phyloP scores from a whole-genome alignment of 768 basidiomycete genomes.

The Mycena olivaceomarginata region DNA sequence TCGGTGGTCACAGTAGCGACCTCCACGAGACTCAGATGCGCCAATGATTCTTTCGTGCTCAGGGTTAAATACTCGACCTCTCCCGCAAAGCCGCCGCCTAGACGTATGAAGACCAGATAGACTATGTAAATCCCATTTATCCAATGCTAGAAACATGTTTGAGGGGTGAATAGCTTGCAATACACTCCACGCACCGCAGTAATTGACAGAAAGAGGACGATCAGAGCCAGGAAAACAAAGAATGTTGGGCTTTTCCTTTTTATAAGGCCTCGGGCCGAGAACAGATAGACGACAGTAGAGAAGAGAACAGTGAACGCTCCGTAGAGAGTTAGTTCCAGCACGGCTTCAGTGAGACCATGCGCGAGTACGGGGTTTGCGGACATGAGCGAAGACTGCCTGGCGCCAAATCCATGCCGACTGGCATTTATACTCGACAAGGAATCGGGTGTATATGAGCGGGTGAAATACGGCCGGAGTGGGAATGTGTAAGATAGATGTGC shows the following conservation, averaged over 20 bases:
- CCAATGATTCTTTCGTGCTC: not conserved
- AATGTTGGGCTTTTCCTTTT: constrained; percentile 9
- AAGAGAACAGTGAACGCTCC: constrained; percentile 24
- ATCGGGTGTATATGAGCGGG: constrained; percentile 14
- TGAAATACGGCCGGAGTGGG: constrained; percentile 2
- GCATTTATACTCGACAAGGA: not conserved
- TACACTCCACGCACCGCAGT: constrained; percentile 13
- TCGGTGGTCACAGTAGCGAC: constrained; percentile 19
- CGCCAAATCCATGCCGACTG: not conserved
- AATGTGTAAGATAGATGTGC: not conserved
- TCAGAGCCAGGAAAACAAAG: constrained; percentile 20
- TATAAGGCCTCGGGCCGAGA: constrained; percentile 5
- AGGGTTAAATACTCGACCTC: constrained; percentile 16
- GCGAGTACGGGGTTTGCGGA: constrained; percentile 5
- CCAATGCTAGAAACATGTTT: constrained; percentile 11
- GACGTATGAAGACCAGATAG: constrained; percentile 13
- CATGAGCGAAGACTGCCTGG: not conserved
- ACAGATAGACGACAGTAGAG: constrained; percentile 17
- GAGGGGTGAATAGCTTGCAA: not conserved
- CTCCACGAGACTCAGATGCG: constrained; percentile 10
- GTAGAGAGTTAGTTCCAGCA: constrained; percentile 28
- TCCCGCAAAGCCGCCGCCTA: constrained; percentile 1
- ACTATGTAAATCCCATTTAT: not conserved
- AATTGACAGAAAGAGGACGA: constrained; percentile 17
- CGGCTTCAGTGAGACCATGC: constrained; percentile 12